Conservation (phyloP, 2,329 filamentous ascomycete species). For the Aspergillus amoenus region DNA sequence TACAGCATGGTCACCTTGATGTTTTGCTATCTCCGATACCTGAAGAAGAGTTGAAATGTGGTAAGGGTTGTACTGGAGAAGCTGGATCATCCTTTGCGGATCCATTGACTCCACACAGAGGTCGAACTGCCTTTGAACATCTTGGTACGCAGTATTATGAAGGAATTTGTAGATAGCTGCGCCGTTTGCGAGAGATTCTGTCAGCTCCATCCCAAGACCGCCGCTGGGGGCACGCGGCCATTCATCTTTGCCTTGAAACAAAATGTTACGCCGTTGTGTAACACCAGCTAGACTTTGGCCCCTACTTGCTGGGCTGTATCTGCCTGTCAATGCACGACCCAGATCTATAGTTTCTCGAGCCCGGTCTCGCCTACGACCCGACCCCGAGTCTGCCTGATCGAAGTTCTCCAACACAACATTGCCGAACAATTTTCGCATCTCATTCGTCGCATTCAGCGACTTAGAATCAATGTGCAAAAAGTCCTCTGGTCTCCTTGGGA, state of each 20-base stretch:
- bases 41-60: slow-evolving; percentile 93
- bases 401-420: slow-evolving; percentile 61
- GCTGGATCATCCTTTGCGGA: slow-evolving; percentile 74
- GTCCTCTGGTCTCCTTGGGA: slow-evolving; percentile 45
- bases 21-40: slow-evolving; percentile 86
- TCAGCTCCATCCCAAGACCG: slow-evolving; percentile 78
- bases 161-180: slow-evolving; percentile 73
- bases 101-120: slow-evolving; percentile 78
- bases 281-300: slow-evolving; percentile 68
- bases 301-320: slow-evolving; percentile 55
- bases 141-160: slow-evolving; percentile 72
- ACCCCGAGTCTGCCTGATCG: slow-evolving; percentile 47
- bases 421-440: slow-evolving; percentile 80
- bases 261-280: slow-evolving; percentile 73
- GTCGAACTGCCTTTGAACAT: slow-evolving; percentile 74
- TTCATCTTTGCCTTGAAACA: slow-evolving; percentile 81
- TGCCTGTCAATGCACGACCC: slow-evolving; percentile 56
- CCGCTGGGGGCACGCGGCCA: slow-evolving; percentile 80
- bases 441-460: slow-evolving; percentile 80
- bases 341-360: slow-evolving; percentile 49
- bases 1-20: slow-evolving; percentile 83
- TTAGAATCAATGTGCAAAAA: slow-evolving; percentile 65
- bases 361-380: slow-evolving; percentile 57
- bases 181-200: slow-evolving; percentile 56
- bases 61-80: slow-evolving; percentile 76